phyloP scores from a whole-genome alignment of 2,329 filamentous ascomycete species.

The Penicillium sp. region DNA sequence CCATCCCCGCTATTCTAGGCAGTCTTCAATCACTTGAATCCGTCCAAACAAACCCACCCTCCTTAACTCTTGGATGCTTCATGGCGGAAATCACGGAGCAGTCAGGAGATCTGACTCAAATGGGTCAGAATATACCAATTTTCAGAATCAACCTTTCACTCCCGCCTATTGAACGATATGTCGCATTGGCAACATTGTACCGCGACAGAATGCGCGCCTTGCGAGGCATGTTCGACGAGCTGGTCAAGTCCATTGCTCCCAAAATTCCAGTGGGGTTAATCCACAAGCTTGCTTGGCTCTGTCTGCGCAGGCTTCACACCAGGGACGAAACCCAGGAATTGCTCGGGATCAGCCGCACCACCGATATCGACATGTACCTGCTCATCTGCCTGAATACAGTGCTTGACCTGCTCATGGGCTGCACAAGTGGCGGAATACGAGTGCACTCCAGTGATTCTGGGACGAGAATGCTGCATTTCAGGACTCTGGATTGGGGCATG shows the following conservation, averaged over 20 bases:
- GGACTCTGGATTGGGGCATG: slow-evolving; percentile 58
- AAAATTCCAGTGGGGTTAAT: slow-evolving; percentile 27
- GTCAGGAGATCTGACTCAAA: neutral
- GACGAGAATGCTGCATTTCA: slow-evolving; percentile 39
- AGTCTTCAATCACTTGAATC: neutral
- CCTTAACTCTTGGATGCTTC: neutral
- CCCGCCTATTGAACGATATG: slow-evolving; percentile 55
- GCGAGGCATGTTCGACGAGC: slow-evolving; percentile 52
- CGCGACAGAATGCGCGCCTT: slow-evolving; percentile 47
- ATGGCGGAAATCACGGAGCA: neutral
- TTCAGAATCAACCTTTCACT: slow-evolving; percentile 58
- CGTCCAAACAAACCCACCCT: neutral
- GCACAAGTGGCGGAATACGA: slow-evolving; percentile 58
- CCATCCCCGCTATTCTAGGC: neutral
- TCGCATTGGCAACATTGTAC: slow-evolving; percentile 50
- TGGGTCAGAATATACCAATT: slow-evolving; percentile 30
- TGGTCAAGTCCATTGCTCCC: slow-evolving; percentile 41
- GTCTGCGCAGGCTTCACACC: slow-evolving; percentile 54
- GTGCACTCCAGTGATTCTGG: slow-evolving; percentile 9
- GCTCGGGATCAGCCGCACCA: slow-evolving; percentile 55
- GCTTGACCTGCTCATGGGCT: slow-evolving; percentile 65
- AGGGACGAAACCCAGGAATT: slow-evolving; percentile 63
- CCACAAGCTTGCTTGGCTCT: slow-evolving; percentile 44
- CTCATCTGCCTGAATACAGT: slow-evolving; percentile 64
- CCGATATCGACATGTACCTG: slow-evolving; percentile 58